Evolutionary conservation across 2,329 filamentous ascomycete species (phyloP).

Genomic region (Fusarium sp.): DNA sequence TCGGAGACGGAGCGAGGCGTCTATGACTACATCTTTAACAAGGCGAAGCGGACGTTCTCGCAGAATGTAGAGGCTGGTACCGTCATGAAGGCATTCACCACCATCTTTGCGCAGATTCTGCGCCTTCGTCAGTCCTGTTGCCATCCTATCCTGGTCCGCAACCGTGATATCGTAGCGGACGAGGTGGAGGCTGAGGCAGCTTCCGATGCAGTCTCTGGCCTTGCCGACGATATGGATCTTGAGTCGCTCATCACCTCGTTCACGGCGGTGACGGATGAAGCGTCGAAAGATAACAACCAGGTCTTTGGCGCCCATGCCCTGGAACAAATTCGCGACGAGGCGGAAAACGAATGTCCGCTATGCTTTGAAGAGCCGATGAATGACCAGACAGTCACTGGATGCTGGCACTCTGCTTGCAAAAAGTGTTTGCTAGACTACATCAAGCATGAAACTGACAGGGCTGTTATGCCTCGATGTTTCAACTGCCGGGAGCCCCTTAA

Average conservation of each 20-base stretch:
- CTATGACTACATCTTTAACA: constrained; percentile 89
- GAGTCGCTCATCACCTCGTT: constrained; percentile 88
- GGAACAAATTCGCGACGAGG: constrained; percentile 90
- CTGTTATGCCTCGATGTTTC: constrained; percentile 84
- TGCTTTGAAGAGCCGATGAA: constrained; percentile 97
- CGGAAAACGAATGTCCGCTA: constrained; percentile 90
- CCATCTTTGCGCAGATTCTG: constrained; percentile 96
- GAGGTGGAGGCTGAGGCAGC: constrained; percentile 83
- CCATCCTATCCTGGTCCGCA: constrained; percentile 89
- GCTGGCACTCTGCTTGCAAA: constrained; percentile 98
- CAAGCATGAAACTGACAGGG: constrained; percentile 83
- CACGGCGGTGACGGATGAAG: constrained; percentile 74
- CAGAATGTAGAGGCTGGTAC: constrained; percentile 92
- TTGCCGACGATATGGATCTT: constrained; percentile 97
- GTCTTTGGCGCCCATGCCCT: constrained; percentile 87
- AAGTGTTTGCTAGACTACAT: constrained; percentile 93
- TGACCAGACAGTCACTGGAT: constrained; percentile 92
- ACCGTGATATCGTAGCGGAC: constrained; percentile 85
- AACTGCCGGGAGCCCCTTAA: constrained; percentile 89
- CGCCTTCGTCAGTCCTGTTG: constrained; percentile 94
- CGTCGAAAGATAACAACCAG: constrained; percentile 68
- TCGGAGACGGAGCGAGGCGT: constrained; percentile 88
- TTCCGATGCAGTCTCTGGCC: constrained; percentile 81
- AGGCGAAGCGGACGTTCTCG: constrained; percentile 86
- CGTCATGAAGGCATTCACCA: constrained; percentile 94